A percentile compares a stretch with the other conserved stretches of the same genome.
Evolutionary conservation across 176 grass and related monocot genomes (phyloP).

Genomic region (Eleusine coracana): DNA sequence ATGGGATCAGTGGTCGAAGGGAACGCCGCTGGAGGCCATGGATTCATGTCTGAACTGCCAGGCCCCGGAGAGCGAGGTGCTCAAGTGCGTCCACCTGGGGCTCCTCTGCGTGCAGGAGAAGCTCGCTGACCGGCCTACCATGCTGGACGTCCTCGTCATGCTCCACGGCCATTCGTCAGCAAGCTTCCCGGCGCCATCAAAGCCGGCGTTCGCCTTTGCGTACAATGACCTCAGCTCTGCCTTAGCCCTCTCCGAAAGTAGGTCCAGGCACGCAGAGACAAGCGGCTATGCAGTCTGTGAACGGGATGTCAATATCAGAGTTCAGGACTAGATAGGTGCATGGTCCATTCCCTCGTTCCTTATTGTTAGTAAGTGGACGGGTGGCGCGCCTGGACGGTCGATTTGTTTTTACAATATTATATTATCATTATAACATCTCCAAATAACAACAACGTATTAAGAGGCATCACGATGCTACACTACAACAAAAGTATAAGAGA

Average conservation of each 20-base stretch:
- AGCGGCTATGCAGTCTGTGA: background rate
- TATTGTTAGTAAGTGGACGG: no score
- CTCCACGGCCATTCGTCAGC: background rate
- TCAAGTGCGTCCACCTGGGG: constrained; percentile 46
- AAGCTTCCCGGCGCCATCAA: constrained; percentile 20
- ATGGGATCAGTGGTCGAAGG: constrained; percentile 45
- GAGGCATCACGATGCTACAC: no score
- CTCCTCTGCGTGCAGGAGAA: constrained; percentile 43
- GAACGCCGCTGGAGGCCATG: background rate
- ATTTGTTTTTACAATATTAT: no score
- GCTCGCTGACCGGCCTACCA: constrained; percentile 9
- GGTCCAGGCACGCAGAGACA: background rate
- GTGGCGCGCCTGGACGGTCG: no score
- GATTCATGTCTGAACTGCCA: constrained; percentile 10
- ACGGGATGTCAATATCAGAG: constrained; percentile 1
- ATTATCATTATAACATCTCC: no score
- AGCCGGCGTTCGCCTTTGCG: constrained; percentile 32
- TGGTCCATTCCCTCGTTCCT: no score
- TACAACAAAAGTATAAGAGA: no score
- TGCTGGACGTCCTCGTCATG: constrained; percentile 36
- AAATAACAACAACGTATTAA: no score
- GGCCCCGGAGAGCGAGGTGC: background rate
- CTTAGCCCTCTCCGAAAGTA: no score
- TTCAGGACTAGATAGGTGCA: constrained; percentile 3
- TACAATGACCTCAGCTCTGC: background rate